Conservation (phyloP, 805 yeast species). For the Starmera quercuum region DNA sequence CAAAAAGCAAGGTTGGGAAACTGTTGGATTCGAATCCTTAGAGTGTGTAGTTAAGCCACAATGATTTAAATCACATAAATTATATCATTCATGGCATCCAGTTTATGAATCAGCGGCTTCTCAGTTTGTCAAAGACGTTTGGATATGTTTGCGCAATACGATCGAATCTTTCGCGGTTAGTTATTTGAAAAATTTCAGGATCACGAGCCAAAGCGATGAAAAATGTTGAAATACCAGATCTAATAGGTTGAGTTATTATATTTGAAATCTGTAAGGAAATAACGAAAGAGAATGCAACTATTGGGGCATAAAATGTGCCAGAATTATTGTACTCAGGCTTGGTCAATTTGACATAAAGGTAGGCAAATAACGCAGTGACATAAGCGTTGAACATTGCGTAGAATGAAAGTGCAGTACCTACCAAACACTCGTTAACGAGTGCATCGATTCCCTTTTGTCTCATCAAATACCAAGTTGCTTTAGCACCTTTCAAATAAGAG, state of each 20-base stretch:
- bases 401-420: constrained; percentile 71
- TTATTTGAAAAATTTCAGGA: constrained; percentile 72
- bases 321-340: constrained; percentile 53
- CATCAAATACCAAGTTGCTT: constrained; percentile 73
- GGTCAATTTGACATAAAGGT: constrained; percentile 59
- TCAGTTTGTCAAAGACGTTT: constrained; percentile 50
- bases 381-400: constrained; percentile 69
- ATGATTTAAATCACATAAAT: no score
- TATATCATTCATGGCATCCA: no score
- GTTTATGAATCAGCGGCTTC: no score
- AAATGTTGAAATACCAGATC: constrained; percentile 77
- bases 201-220: constrained; percentile 78
- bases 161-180: constrained; percentile 64
- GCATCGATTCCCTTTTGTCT: constrained; percentile 80
- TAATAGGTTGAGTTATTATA: constrained; percentile 64
- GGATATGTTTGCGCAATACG: constrained; percentile 62
- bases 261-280: constrained; percentile 72
- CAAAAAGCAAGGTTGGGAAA: no score
- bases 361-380: constrained; percentile 54
- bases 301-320: constrained; percentile 62
- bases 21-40: no score
- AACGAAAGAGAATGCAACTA: constrained; percentile 65
- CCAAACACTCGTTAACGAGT: constrained; percentile 74
- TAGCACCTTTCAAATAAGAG: constrained; percentile 66
- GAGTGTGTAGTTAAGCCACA: no score